These are phyloP conservation scores for Geotrichum citri-aurantii DNA, from an alignment of 1,139 yeast species.

Conservation along the genomic window DNA sequence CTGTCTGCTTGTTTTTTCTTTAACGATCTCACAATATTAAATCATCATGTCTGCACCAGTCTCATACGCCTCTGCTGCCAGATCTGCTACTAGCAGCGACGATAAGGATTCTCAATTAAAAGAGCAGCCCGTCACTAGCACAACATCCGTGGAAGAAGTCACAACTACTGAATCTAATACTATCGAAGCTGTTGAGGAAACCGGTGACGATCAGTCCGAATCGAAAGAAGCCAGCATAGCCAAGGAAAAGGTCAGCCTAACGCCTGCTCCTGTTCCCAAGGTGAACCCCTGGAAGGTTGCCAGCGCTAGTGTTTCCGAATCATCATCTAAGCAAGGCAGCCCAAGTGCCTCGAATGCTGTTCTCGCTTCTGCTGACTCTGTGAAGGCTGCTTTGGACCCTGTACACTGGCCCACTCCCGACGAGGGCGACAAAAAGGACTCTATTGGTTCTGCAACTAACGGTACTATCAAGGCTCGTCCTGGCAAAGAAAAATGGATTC, in stretches of 20 bases:
- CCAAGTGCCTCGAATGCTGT: constrained; percentile 20
- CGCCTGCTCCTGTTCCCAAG: constrained; percentile 43
- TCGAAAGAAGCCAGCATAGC: constrained; percentile 31
- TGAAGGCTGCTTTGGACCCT: constrained; percentile 15
- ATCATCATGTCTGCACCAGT: constrained; percentile 28
- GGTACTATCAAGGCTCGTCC: constrained; percentile 2
- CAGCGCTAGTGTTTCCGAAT: constrained; percentile 14
- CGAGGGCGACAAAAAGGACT: constrained; percentile 11
- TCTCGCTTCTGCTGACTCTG: constrained; percentile 12
- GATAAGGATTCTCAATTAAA: constrained; percentile 14
- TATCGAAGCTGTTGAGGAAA: background rate
- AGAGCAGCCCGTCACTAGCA: constrained; percentile 9
- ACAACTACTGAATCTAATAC: constrained; percentile 5
- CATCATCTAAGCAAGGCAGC: constrained; percentile 20
- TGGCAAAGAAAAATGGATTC: constrained; percentile 16
- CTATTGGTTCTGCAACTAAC: background rate
- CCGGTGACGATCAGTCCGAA: constrained; percentile 1
- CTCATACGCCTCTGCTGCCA: constrained; percentile 33
- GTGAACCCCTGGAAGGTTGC: constrained; percentile 39
- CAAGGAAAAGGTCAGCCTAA: constrained; percentile 28
- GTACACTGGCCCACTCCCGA: constrained; percentile 21
- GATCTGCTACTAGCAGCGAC: constrained; percentile 20
- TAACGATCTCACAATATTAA: constrained; percentile 1
- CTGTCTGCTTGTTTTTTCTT: background rate
- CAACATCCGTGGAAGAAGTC: constrained; percentile 8